These are phyloP conservation scores for Pyrenophora seminiperda DNA, from an alignment of 2,329 filamentous ascomycete genomes.

Conservation along the genomic window DNA sequence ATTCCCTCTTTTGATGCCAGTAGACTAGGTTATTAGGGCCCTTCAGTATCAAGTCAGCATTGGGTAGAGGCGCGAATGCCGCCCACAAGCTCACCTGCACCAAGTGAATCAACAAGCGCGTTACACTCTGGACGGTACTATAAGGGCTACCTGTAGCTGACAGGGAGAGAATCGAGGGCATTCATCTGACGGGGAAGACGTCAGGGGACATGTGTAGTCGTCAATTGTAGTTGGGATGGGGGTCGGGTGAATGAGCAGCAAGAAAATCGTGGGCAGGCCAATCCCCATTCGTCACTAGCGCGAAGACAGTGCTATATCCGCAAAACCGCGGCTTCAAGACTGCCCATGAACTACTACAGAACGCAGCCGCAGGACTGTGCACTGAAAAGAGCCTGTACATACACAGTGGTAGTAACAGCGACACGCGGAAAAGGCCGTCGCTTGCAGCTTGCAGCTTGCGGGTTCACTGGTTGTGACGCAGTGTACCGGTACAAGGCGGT, in stretches of 20 bases:
- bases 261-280: conserved; percentile 19
- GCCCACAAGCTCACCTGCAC: conserved; percentile 22
- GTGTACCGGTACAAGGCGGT: neutral
- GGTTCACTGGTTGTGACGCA: neutral
- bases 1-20: neutral
- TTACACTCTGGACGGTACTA: conserved; percentile 25
- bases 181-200: conserved; percentile 40
- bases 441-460: no score
- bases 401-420: no score
- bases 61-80: neutral
- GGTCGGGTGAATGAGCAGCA: neutral
- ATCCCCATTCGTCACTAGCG: conserved; percentile 18
- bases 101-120: conserved; percentile 20
- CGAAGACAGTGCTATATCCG: conserved; percentile 9
- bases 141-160: conserved; percentile 40
- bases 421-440: no score
- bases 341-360: no score
- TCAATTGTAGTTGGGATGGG: conserved; percentile 17
- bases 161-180: conserved; percentile 42
- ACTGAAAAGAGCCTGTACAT: neutral
- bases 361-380: neutral
- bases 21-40: neutral
- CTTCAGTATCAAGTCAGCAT: conserved; percentile 5
- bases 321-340: conserved; percentile 4
- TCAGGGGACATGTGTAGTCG: conserved; percentile 13